These are phyloP conservation scores for Salvia hispanica DNA, from an alignment of 257 asterid species.

Conservation along the genomic window DNA sequence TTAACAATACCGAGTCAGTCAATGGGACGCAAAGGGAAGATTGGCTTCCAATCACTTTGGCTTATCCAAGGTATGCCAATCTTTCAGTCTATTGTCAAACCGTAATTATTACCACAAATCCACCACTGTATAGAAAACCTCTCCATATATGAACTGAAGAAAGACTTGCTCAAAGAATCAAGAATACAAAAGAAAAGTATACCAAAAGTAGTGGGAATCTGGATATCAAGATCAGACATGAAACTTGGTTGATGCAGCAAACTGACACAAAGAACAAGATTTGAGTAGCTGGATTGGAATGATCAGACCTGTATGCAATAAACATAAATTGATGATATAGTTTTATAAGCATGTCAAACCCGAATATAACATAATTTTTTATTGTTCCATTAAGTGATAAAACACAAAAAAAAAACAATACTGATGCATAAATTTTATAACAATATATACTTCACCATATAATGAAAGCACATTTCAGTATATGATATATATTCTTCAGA, in stretches of 20 bases:
- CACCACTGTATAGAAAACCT: neutral
- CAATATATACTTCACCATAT: too few species aligned
- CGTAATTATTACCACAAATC: slow-evolving; percentile 7
- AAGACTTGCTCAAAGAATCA: neutral
- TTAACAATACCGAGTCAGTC: neutral
- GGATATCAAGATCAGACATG: slow-evolving; percentile 71
- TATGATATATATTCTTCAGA: neutral
- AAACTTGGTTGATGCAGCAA: slow-evolving; percentile 45
- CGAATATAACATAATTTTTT: too few species aligned
- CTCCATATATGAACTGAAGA: neutral
- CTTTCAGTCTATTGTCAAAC: neutral
- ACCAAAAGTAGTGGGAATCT: slow-evolving; percentile 59
- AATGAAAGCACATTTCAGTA: neutral
- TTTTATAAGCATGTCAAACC: neutral
- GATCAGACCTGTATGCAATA: slow-evolving; percentile 43
- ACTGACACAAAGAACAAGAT: slow-evolving; percentile 24
- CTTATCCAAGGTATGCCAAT: neutral
- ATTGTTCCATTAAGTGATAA: neutral
- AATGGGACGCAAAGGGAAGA: neutral
- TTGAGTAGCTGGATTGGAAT: slow-evolving; percentile 31
- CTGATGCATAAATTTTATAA: too few species aligned
- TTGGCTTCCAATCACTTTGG: neutral
- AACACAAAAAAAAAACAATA: neutral
- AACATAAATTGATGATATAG: slow-evolving; percentile 6
- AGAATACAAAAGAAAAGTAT: slow-evolving; percentile 20